Evolutionary conservation across 371 early-diverging fungal species (phyloP), one percentile per base, ranked within the genome.

Genomic region (Mortierella sp.): DNA sequence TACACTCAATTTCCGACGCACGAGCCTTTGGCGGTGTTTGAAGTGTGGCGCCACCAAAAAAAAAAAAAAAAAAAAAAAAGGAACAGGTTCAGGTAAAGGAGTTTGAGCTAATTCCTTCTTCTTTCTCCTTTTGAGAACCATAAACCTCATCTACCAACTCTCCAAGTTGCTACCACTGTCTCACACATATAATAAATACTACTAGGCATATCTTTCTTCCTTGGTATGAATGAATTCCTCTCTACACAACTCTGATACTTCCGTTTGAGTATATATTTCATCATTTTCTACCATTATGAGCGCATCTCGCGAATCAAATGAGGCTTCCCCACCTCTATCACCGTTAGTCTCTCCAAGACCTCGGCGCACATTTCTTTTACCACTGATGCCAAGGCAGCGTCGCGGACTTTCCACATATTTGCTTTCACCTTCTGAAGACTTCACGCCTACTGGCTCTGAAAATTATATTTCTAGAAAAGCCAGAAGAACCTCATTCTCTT

Each of bases 21-120:
- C 58, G 58, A 57, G 58, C 58, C 58, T 51, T 51, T 26, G 17
- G 32, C 37, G 37, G 58, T 22, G 34, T 57, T 57, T 57, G 58
- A 57, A 57, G 35, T 34, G 5, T 13, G 19, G n/a, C 58, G 58
- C 58, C 58, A 57, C 58, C 35, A 57, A 57, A 31, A 55, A 55
- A 55, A 54, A 54, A 54, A 13, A 54, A 31, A 55, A 55, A 55
- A 55, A 29, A 55, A 26, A 55, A 55, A 54, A n/a, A n/a, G n/a
- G n/a, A n/a, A n/a, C n/a, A n/a, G n/a, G n/a, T n/a, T n/a, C n/a
- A n/a, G n/a, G n/a, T n/a, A n/a, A n/a, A n/a, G n/a, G 54, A 26
- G 55, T n/a, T 47, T 47, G 22, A 47, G 47, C 47, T 49, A 19
- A 49, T 5, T 53, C 28, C 26, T 23, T 13, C 29, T 53, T 53